Percentiles rank a stretch among this genome's conserved stretches.
Conservation (phyloP, 1,139 yeast genomes). For the Pichia sp. region DNA sequence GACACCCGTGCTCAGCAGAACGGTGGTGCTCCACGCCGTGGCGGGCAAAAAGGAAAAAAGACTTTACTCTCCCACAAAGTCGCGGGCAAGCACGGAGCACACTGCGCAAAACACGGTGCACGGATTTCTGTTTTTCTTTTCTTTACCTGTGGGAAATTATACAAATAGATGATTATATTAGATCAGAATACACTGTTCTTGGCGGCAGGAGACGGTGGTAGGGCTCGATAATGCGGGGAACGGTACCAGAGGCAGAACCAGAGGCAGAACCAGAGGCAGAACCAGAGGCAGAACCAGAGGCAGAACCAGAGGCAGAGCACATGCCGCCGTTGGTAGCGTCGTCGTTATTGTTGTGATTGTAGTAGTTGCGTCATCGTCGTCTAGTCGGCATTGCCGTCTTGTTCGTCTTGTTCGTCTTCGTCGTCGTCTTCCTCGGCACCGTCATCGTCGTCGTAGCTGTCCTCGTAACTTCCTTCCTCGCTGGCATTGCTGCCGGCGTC, state of each 20-base stretch:
- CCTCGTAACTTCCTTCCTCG: slow-evolving; percentile 22
- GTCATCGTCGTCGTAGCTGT: slow-evolving; percentile 23
- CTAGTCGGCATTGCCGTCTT: background rate
- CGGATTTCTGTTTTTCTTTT: background rate
- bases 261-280: too few species aligned
- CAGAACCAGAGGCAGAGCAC: background rate
- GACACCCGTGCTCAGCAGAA: background rate
- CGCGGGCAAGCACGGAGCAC: background rate
- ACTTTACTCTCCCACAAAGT: background rate
- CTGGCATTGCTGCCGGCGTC: slow-evolving; percentile 18
- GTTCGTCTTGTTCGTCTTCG: slow-evolving; percentile 5
- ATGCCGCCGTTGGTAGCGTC: background rate
- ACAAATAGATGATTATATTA: background rate
- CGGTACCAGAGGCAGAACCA: too few species aligned
- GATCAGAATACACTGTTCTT: background rate
- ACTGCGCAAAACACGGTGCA: background rate
- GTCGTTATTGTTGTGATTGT: background rate
- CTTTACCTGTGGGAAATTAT: background rate
- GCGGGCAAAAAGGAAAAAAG: background rate
- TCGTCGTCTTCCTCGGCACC: slow-evolving; percentile 25
- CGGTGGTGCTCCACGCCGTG: background rate
- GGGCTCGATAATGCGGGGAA: too few species aligned
- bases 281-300: too few species aligned
- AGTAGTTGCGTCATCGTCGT: background rate
- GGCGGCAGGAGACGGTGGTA: background rate